Conservation (phyloP, 73 alveolate species). For the Paramecium biaurelia region DNA sequence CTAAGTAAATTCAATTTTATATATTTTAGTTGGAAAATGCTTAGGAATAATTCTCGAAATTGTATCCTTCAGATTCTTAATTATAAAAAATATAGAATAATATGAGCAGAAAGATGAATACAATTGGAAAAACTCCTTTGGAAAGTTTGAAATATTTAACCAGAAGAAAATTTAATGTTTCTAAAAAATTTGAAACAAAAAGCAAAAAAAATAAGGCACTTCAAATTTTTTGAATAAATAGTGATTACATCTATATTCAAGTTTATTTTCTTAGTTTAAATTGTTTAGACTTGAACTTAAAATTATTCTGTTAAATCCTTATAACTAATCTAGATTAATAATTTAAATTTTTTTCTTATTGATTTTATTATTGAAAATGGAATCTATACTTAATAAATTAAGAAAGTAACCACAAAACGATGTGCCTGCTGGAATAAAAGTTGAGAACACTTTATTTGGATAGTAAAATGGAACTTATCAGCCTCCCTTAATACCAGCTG, state of each 20-base stretch:
- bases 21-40: neutral
- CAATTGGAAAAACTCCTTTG: neutral
- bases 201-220: neutral
- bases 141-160: conserved; percentile 4
- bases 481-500: conserved; percentile 5
- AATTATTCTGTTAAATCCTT: neutral
- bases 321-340: neutral
- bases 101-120: conserved; percentile 14
- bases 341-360: neutral
- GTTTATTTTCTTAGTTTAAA: neutral
- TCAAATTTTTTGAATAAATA: neutral
- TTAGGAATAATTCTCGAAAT: neutral
- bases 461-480: neutral
- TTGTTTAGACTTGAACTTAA: neutral
- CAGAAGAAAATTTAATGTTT: neutral
- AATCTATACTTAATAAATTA: neutral
- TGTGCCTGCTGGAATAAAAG: neutral
- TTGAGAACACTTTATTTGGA: neutral
- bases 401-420: neutral
- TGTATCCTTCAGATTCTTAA: conserved; percentile 3
- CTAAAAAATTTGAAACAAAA: neutral
- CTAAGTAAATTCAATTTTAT: neutral
- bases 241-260: neutral
- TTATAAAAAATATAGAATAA: neutral
- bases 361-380: neutral